These are phyloP conservation scores for Xylaria arbuscula DNA, from an alignment of 2,329 filamentous ascomycete genomes.

Conservation along the genomic window DNA sequence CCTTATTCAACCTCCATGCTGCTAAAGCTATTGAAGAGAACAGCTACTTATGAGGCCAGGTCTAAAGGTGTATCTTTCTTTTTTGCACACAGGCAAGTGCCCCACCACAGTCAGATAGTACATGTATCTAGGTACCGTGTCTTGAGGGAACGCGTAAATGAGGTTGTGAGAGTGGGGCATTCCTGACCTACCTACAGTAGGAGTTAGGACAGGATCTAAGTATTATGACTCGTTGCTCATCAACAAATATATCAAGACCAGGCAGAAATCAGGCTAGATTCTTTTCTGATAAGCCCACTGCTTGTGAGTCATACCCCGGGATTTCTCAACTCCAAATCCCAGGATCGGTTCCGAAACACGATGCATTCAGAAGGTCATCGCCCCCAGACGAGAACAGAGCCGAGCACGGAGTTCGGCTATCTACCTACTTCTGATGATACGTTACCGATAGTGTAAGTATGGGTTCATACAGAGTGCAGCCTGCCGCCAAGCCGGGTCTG, in stretches of 20 bases:
- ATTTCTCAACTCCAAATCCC: background rate
- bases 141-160: conserved; percentile 19
- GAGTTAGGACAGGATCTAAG: too few relatives aligned
- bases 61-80: background rate
- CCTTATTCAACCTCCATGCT: background rate
- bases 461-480: too few relatives aligned
- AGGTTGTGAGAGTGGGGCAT: conserved; percentile 10
- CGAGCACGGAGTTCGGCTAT: background rate
- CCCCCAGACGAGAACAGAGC: background rate
- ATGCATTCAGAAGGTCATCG: background rate
- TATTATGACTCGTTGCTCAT: background rate
- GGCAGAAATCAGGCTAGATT: too few relatives aligned
- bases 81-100: background rate
- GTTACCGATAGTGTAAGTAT: too few relatives aligned
- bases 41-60: background rate
- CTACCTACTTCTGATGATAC: too few relatives aligned
- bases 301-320: background rate
- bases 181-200: background rate
- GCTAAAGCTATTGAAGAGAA: background rate
- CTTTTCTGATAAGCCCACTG: background rate
- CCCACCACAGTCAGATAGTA: background rate
- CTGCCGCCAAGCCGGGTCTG: too few relatives aligned
- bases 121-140: too few relatives aligned
- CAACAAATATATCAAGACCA: conserved; percentile 1
- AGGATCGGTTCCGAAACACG: conserved; percentile 18